Base-by-base conservation (phyloP, 1,139 yeast species). In the Ashbya aceris region DNA sequence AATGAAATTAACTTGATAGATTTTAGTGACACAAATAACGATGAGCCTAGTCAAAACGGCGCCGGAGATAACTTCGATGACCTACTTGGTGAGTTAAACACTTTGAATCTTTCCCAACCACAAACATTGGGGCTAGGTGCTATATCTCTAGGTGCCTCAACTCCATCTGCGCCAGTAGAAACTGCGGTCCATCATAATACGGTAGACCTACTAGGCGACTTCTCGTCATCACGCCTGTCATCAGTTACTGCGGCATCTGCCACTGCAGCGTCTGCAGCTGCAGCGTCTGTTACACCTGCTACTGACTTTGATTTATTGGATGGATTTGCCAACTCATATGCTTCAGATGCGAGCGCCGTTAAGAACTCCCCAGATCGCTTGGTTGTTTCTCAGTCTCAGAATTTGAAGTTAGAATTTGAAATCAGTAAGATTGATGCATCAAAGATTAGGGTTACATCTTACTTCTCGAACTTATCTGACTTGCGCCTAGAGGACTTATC, bases 1-100 rank as follows among this genome's bases (percentile, higher is more conserved):
- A 62, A 64, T 40, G 67, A 64, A 61, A 72, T 77, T 52, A 82
- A 75, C 56, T 71, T 87, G 56, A 84, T 87, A 55, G 96, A 87
- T 59, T 83, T 87, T 55, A 91, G 76, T 54, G 86, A 78, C 51
- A 86, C 75, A 46, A 77, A 70, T 43, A 60, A 65, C 30, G 68
- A 66, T n/a, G 33, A 23, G 7, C 29, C 36, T 10, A 14, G 42
- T 4, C 20, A 30, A 2, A 10, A 12, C 5, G 12, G 20, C 20
- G 33, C 17, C 10, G 9, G 23, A 6, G 38, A 38, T 29, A 20
- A 38, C 34, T 73, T 73, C 43, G 77, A 76, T 43, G 94, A 84
- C 56, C 70, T 84, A 49, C 68, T 84, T 50, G 79, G 84, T 43
- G 93, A 81, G 50, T 70, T 84, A 53, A 76, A 81, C 36, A 77